Conservation (phyloP, 2,329 filamentous ascomycete species). For the Ascosphaera pollenicola region DNA sequence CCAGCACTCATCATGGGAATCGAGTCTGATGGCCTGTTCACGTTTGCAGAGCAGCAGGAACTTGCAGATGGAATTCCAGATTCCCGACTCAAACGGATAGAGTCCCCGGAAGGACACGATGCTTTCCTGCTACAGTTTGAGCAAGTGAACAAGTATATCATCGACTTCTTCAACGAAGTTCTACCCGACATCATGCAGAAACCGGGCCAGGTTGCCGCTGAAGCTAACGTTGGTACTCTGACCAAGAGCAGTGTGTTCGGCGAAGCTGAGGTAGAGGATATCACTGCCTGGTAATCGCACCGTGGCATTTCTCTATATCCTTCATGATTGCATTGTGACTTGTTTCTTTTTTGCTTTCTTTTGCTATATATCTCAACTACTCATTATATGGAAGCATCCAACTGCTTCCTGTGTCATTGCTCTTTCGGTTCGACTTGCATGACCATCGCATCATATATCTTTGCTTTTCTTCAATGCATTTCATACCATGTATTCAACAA, state of each 20-base stretch:
- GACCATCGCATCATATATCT: no score
- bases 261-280: constrained; percentile 88
- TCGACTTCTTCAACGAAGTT: constrained; percentile 62
- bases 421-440: no score
- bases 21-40: constrained; percentile 88
- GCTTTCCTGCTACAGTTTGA: constrained; percentile 93
- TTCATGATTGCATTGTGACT: neutral
- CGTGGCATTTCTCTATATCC: neutral
- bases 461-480: no score
- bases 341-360: neutral
- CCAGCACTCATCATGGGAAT: constrained; percentile 84
- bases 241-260: constrained; percentile 85
- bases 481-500: no score
- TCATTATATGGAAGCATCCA: constrained; percentile 3
- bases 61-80: constrained; percentile 62
- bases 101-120: constrained; percentile 88
- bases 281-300: constrained; percentile 59
- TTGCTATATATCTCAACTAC: neutral
- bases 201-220: constrained; percentile 25
- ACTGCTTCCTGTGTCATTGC: constrained; percentile 2
- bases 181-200: constrained; percentile 72
- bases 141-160: constrained; percentile 75
- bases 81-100: constrained; percentile 61
- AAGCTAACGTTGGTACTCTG: constrained; percentile 33
- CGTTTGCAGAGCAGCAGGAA: constrained; percentile 89